Evolutionary conservation across 1,139 yeast species (phyloP).

Genomic region (Saccharomyces pastorianus): DNA sequence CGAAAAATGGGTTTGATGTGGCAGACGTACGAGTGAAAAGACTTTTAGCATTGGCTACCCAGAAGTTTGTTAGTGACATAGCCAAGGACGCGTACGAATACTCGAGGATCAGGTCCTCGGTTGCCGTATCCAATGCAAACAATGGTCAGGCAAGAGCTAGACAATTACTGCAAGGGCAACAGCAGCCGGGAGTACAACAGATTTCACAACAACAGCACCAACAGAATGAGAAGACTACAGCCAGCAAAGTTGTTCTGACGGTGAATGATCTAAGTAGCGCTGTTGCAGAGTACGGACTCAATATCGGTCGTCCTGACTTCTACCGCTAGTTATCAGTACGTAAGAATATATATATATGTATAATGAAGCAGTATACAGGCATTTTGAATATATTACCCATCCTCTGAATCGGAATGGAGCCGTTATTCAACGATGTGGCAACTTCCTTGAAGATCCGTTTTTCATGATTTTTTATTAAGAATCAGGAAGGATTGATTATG

Average conservation of each 20-base stretch:
- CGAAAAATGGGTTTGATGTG: conserved; percentile 82
- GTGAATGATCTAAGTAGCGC: conserved; percentile 32
- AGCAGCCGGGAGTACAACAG: conserved; percentile 40
- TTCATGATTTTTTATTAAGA: background rate
- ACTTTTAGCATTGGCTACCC: conserved; percentile 86
- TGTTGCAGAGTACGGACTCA: conserved; percentile 80
- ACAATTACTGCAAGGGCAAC: conserved; percentile 52
- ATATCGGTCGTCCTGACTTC: conserved; percentile 85
- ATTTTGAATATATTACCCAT: background rate
- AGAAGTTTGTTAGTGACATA: conserved; percentile 85
- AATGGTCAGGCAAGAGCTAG: conserved; percentile 85
- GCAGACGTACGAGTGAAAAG: conserved; percentile 75
- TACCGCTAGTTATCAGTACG: conserved; percentile 44
- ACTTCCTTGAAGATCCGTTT: background rate
- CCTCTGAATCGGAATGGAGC: background rate
- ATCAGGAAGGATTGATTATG: background rate
- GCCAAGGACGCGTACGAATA: conserved; percentile 97
- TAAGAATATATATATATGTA: background rate
- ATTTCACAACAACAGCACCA: conserved; percentile 25
- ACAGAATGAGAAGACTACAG: conserved; percentile 37
- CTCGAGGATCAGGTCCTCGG: conserved; percentile 77
- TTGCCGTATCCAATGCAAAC: conserved; percentile 73
- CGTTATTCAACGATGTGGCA: background rate
- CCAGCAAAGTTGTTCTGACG: conserved; percentile 33
- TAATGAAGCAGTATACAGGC: background rate